These are phyloP conservation scores for Apostasia shenzhenica DNA, from an alignment of 106 monocot species.

Conservation along the genomic window DNA sequence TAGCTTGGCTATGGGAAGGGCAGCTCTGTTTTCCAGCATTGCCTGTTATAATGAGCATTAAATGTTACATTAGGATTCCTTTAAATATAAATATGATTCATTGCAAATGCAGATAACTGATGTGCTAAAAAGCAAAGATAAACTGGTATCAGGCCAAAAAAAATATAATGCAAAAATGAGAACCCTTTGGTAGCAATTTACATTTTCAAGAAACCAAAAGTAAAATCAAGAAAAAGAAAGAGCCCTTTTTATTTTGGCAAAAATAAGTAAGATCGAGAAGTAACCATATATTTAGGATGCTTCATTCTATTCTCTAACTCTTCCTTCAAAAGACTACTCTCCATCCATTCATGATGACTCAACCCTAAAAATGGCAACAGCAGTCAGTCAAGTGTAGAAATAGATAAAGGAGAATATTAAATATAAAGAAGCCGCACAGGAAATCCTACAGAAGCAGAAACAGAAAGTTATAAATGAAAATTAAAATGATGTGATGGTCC, in stretches of 20 bases:
- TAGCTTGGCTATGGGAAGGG: conserved; percentile 73
- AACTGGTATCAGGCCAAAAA: background rate
- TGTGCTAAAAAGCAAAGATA: background rate
- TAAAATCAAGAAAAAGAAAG: background rate
- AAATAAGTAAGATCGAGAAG: background rate
- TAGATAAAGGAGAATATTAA: background rate
- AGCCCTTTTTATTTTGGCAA: too few species aligned
- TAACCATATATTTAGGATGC: conserved; percentile 72
- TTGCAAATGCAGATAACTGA: background rate
- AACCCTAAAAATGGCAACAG: conserved; percentile 26
- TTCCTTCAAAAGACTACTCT: conserved; percentile 47
- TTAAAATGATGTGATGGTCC: too few species aligned
- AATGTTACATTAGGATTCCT: background rate
- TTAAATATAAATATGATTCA: background rate
- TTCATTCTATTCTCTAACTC: conserved; percentile 54
- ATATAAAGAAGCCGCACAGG: background rate
- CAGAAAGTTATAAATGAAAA: too few species aligned
- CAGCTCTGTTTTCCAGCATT: conserved; percentile 74
- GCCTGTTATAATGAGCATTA: conserved; percentile 24
- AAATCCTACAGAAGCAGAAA: background rate
- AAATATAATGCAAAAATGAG: background rate
- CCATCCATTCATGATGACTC: conserved; percentile 23
- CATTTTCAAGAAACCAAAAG: background rate
- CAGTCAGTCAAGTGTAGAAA: background rate
- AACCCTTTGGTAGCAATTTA: background rate